A percentile compares a stretch with the other conserved stretches of the same genome.
Conservation (phyloP, 495 filamentous ascomycete genomes). For the Clavariopsis aquatica region DNA sequence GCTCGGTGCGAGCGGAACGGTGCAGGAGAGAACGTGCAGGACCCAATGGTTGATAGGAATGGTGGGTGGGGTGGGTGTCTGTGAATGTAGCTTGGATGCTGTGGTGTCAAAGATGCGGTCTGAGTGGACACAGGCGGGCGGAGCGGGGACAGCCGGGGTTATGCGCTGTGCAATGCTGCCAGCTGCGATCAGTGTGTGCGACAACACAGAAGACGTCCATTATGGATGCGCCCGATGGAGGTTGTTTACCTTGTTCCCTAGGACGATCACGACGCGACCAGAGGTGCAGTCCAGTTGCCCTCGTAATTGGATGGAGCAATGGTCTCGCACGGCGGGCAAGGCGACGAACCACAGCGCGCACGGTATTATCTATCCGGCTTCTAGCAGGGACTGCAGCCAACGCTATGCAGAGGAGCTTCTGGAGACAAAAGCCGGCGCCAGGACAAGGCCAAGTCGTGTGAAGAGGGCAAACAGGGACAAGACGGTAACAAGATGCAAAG, state of each 20-base stretch:
- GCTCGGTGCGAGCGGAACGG: slow-evolving; percentile 12
- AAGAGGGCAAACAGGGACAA: background rate
- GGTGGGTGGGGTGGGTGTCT: slow-evolving; percentile 23
- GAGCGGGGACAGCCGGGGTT: slow-evolving; percentile 22
- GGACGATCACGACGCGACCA: slow-evolving; percentile 17
- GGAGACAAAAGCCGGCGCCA: slow-evolving; percentile 31
- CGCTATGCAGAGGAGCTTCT: slow-evolving; percentile 28
- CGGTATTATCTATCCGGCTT: background rate
- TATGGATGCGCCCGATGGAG: background rate
- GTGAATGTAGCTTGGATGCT: slow-evolving; percentile 23
- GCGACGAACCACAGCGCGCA: slow-evolving; percentile 29
- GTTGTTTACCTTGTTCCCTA: slow-evolving; percentile 32
- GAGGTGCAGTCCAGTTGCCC: slow-evolving; percentile 13
- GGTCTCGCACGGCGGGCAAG: slow-evolving; percentile 19
- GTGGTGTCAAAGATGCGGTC: slow-evolving; percentile 33
- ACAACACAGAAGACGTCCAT: background rate
- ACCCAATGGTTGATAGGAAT: slow-evolving; percentile 24
- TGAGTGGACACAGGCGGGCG: slow-evolving; percentile 24
- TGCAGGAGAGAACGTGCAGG: slow-evolving; percentile 9
- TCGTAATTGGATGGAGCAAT: slow-evolving; percentile 32
- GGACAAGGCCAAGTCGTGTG: slow-evolving; percentile 14
- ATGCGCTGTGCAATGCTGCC: slow-evolving; percentile 19
- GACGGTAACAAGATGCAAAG: background rate
- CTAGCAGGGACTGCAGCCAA: slow-evolving; percentile 29
- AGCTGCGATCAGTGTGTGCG: slow-evolving; percentile 25